Percentiles rank a stretch among this genome's conserved stretches.
phyloP scores from a whole-genome alignment of 306 rosid genomes.

The Quercus aquifolioides region DNA sequence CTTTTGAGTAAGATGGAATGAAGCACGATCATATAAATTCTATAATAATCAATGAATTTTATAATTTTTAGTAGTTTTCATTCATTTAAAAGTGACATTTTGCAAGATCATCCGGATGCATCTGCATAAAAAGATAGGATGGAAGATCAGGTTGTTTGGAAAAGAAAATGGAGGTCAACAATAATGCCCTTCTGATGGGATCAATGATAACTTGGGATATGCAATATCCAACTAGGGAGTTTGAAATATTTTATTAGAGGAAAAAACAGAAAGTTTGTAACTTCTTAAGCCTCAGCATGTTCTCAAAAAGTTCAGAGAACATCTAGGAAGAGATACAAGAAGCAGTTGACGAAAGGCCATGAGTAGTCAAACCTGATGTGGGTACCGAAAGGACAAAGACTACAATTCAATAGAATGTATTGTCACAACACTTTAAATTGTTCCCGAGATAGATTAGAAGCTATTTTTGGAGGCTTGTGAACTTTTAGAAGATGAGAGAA shows the following conservation, averaged over 20 bases:
- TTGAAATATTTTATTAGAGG: neutral
- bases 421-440: neutral
- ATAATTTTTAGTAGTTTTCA: neutral
- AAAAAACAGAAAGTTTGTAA: too few relatives aligned
- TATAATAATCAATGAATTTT: neutral
- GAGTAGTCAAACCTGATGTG: neutral
- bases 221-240: conserved; percentile 24
- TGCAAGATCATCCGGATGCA: conserved; percentile 39
- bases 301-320: too few relatives aligned
- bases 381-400: too few relatives aligned
- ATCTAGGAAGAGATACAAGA: too few relatives aligned
- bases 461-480: conserved; percentile 56
- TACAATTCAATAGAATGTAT: too few relatives aligned
- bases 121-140: conserved; percentile 15
- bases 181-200: neutral
- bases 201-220: neutral
- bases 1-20: too few relatives aligned
- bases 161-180: neutral
- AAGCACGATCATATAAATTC: too few relatives aligned
- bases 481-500: conserved; percentile 49
- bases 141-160: too few relatives aligned
- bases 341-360: too few relatives aligned
- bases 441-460: conserved; percentile 50
- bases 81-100: neutral
- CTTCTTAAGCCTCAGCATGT: too few relatives aligned